Base-by-base conservation (phyloP, 1,284 basidiomycete species). In the Caloboletus inedulis region DNA sequence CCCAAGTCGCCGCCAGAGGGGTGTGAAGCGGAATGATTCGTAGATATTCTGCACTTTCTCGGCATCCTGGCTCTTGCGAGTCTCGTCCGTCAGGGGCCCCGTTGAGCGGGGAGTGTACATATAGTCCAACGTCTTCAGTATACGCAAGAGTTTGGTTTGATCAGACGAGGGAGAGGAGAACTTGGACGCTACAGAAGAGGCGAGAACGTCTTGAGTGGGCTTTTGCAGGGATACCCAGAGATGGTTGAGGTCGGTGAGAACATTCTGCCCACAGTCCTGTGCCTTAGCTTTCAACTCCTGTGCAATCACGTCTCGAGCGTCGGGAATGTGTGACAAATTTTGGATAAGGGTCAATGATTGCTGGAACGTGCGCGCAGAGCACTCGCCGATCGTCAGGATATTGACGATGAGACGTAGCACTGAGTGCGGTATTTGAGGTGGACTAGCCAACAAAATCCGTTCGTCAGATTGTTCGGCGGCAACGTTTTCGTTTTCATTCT, bases 41-140 rank as follows among this genome's bases (percentile, higher is more conserved):
- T 94, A 97, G 51, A 97, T 92, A 25, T 75, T 76, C 57, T 90
- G 85, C 14, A 93, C 89, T 65, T 90, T 90, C 64, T 92, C 84
- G 16, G 89, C 80, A 55, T 91, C 85, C 16, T 80, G 76, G 54
- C 69, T 69, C 54, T 66, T 70, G 53, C 70, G 69, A 25, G 68
- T 65, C 40, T 75, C 72, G 42, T 75, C 71, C 12, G 70, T 65
- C 43, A 72, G 60, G 6, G 74, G 68, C 13, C 75, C 61, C n/a
- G 71, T 62, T 16, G 79, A 63, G 63, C 84, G 87, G 21, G 86
- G 82, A 2, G 89, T 85, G 72, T 92, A 92, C 83, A 97, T 92
- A 70, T 94, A 95, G 68, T 98, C 94, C 63, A 98, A 90, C 9
- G 94, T 96, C 75, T 98, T 98, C 57, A 98, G 76, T 7, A 98